phyloP scores from a whole-genome alignment of 352 stramenopile genomes.

The Globisporangium iwayamae region DNA sequence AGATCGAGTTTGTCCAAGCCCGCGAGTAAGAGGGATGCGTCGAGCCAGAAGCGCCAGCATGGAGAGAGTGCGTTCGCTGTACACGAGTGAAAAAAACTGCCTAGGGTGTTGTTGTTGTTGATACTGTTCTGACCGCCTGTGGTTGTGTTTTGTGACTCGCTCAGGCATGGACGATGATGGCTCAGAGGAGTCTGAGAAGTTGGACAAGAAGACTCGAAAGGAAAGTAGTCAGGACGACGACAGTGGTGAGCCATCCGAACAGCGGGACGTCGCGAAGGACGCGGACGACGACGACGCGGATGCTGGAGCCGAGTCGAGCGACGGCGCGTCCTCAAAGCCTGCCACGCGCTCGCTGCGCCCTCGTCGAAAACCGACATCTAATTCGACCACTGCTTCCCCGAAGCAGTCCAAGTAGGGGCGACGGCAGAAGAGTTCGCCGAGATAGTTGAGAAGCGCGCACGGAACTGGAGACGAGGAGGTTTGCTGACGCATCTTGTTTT shows the following conservation, averaged over 20 bases:
- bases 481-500: slow-evolving; percentile 20
- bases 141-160: neutral
- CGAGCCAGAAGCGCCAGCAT: slow-evolving; percentile 19
- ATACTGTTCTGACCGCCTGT: neutral
- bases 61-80: slow-evolving; percentile 26
- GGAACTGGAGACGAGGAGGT: neutral
- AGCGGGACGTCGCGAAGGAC: slow-evolving; percentile 19
- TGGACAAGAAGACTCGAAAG: slow-evolving; percentile 11
- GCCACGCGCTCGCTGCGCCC: slow-evolving; percentile 54
- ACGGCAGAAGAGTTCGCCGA: neutral
- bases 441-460: neutral
- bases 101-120: neutral
- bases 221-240: slow-evolving; percentile 20
- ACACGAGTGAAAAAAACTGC: neutral
- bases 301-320: slow-evolving; percentile 45
- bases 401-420: slow-evolving; percentile 32
- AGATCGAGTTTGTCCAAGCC: slow-evolving; percentile 20
- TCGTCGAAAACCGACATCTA: slow-evolving; percentile 37
- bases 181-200: slow-evolving; percentile 22
- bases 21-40: slow-evolving; percentile 22
- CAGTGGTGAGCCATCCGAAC: slow-evolving; percentile 14
- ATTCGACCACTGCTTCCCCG: slow-evolving; percentile 21
- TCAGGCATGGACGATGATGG: slow-evolving; percentile 19
- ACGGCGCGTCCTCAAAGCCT: slow-evolving; percentile 28
- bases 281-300: slow-evolving; percentile 39